A percentile compares a stretch with the other conserved stretches of the same genome.
Conservation (phyloP, 306 rosid species). For the Inga oerstediana region DNA sequence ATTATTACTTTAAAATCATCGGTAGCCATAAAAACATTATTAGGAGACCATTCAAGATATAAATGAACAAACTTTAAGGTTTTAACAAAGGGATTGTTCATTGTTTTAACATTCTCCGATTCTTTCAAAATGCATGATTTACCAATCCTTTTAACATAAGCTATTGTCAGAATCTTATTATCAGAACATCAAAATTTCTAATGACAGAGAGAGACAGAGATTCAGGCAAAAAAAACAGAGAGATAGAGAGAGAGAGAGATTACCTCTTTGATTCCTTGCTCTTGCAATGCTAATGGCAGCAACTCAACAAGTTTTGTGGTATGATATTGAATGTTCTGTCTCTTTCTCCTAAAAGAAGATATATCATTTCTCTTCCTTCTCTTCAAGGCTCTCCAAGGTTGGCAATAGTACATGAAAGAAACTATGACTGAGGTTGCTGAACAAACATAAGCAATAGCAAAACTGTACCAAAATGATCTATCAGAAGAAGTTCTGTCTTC, state of each 20-base stretch:
- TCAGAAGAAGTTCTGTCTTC: slow-evolving; percentile 3
- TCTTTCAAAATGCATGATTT: neutral
- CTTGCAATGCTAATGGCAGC: slow-evolving; percentile 7
- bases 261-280: slow-evolving; percentile 36
- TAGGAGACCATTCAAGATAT: neutral
- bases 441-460: slow-evolving; percentile 32
- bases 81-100: neutral
- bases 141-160: neutral
- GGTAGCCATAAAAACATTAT: neutral
- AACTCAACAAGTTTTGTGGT: slow-evolving; percentile 6
- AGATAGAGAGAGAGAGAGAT: neutral
- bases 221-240: too few species aligned
- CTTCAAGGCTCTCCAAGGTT: slow-evolving; percentile 19
- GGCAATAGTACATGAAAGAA: neutral
- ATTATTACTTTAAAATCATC: neutral
- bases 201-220: neutral
- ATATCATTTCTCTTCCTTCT: slow-evolving; percentile 5
- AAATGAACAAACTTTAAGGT: neutral
- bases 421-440: slow-evolving; percentile 2
- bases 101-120: neutral
- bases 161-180: neutral
- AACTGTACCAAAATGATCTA: slow-evolving; percentile 28
- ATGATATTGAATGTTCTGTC: slow-evolving; percentile 16
- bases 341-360: neutral
- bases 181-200: neutral